Evolutionary conservation across 306 rosid genomes (phyloP).

Genomic region (Sicyos baderoa): DNA sequence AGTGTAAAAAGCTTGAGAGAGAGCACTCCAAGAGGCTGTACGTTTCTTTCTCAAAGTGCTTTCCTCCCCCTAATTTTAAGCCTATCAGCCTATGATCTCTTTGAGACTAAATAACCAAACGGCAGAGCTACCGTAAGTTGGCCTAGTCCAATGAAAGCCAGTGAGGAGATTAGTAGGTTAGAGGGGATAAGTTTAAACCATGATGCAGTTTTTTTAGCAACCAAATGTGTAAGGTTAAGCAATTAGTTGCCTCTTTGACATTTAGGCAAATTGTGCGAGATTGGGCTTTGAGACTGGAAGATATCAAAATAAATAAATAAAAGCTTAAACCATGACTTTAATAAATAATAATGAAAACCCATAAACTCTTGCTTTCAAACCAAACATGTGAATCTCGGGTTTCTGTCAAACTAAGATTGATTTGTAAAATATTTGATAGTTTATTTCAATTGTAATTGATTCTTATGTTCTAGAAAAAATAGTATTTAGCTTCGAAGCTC

Average conservation of each 20-base stretch:
- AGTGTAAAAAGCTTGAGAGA: background rate
- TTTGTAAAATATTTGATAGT: background rate
- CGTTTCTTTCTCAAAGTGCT: no score
- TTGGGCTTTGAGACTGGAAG: background rate
- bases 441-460: background rate
- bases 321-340: background rate
- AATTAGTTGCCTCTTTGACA: background rate
- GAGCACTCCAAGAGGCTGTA: background rate
- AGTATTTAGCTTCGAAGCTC: background rate
- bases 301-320: background rate
- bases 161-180: background rate
- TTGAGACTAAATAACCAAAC: background rate
- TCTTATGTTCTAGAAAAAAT: background rate
- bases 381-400: no score
- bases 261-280: background rate
- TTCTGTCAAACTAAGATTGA: background rate
- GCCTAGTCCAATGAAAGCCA: background rate
- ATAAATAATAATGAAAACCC: background rate
- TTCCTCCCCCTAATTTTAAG: background rate
- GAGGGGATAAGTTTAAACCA: background rate
- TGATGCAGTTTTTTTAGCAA: background rate
- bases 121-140: background rate
- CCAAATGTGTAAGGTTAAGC: background rate
- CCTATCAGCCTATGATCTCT: background rate
- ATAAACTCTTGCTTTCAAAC: background rate